These are phyloP conservation scores for Monosporascus sp. DNA, from an alignment of 2,329 filamentous ascomycete genomes.

Conservation along the genomic window DNA sequence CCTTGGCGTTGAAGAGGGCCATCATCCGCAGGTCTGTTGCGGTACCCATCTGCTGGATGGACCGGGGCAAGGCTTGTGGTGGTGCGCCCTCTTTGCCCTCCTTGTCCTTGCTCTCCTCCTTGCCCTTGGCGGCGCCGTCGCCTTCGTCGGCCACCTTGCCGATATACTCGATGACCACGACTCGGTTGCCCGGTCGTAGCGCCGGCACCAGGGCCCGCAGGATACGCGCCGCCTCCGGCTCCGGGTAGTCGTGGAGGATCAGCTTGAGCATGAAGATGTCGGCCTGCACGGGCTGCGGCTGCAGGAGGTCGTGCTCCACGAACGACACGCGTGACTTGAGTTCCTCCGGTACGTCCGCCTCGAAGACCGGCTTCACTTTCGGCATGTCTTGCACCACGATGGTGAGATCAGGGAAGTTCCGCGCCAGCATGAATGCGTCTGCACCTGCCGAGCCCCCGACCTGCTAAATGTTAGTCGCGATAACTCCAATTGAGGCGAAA, in stretches of 20 bases:
- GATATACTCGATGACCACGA: conserved; percentile 34
- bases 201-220: conserved; percentile 37
- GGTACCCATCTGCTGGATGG: conserved; percentile 33
- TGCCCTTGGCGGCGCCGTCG: background rate
- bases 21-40: conserved; percentile 46
- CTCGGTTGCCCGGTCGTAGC: conserved; percentile 36
- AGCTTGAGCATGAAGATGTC: conserved; percentile 49
- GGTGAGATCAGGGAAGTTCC: conserved; percentile 34
- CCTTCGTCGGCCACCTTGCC: conserved; percentile 26
- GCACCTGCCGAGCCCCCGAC: conserved; percentile 39
- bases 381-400: conserved; percentile 42
- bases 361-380: conserved; percentile 29
- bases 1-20: conserved; percentile 43
- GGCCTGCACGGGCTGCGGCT: conserved; percentile 32
- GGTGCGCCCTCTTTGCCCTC: background rate
- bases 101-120: conserved; percentile 1
- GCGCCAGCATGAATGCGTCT: conserved; percentile 35
- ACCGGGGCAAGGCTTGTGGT: conserved; percentile 26
- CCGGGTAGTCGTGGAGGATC: conserved; percentile 53
- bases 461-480: conserved; percentile 15
- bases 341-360: conserved; percentile 28
- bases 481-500: background rate
- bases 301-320: conserved; percentile 33
- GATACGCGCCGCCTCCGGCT: conserved; percentile 36
- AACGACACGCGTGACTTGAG: conserved; percentile 30